A percentile compares a stretch with the other conserved stretches of the same genome.
phyloP scores from a whole-genome alignment of 164 flowering plant species.

The Macadamia tetraphylla region DNA sequence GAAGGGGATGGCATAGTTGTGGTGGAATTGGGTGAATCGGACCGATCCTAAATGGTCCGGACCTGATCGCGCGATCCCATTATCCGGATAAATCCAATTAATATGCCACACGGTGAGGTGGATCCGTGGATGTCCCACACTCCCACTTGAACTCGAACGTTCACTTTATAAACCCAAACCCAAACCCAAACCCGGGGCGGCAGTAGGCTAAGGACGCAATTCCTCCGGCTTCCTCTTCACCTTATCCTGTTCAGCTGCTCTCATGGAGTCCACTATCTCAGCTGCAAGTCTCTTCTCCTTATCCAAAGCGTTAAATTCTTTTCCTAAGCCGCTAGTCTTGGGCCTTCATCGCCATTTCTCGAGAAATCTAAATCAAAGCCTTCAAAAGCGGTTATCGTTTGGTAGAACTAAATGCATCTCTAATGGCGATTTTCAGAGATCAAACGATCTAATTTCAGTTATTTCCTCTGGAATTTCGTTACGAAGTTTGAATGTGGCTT shows the following conservation, averaged over 20 bases:
- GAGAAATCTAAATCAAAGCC: conserved; percentile 8
- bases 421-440: conserved; percentile 4
- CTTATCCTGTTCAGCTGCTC: neutral
- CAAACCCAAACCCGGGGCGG: too few species aligned
- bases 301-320: conserved; percentile 33
- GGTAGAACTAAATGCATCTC: conserved; percentile 18
- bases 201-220: too few species aligned
- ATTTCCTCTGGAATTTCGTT: conserved; percentile 11
- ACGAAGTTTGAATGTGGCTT: conserved; percentile 10
- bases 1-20: too few species aligned
- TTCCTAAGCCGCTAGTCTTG: conserved; percentile 5
- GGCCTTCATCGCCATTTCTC: conserved; percentile 21
- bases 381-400: conserved; percentile 9
- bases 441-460: conserved; percentile 5
- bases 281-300: conserved; percentile 26
- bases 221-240: too few species aligned
- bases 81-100: too few species aligned
- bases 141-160: too few species aligned
- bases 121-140: too few species aligned
- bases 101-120: too few species aligned
- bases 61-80: too few species aligned
- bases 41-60: too few species aligned
- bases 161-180: too few species aligned
- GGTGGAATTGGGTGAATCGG: too few species aligned
- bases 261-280: conserved; percentile 39